A percentile compares a stretch with the other conserved stretches of the same genome.
Evolutionary conservation across 768 basidiomycete species (phyloP).

Genomic region (Hemileccinum rubropunctum): DNA sequence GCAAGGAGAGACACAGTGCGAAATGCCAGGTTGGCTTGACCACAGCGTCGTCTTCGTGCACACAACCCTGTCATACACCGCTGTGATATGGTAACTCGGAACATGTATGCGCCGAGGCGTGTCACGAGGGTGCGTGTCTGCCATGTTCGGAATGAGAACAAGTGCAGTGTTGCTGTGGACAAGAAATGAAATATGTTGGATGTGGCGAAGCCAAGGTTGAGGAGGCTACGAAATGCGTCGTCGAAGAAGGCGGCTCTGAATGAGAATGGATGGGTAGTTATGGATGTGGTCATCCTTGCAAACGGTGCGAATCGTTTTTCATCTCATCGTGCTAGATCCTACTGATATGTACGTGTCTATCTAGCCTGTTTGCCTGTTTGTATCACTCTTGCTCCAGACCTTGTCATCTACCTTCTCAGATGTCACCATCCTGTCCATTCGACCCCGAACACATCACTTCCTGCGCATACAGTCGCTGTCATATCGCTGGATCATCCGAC

Average conservation of each 20-base stretch:
- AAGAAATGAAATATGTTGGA: constrained; percentile 48
- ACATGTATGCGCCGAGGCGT: constrained; percentile 67
- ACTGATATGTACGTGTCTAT: neutral
- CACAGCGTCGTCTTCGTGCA: constrained; percentile 33
- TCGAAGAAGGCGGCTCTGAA: constrained; percentile 33
- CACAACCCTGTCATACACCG: constrained; percentile 35
- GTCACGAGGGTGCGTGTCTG: constrained; percentile 76
- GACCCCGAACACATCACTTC: constrained; percentile 64
- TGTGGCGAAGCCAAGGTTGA: constrained; percentile 66
- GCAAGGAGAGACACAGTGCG: constrained; percentile 40
- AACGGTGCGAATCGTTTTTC: constrained; percentile 43
- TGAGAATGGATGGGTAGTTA: constrained; percentile 64
- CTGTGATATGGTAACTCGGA: constrained; percentile 61
- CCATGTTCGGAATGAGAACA: constrained; percentile 55
- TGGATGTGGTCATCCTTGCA: constrained; percentile 60
- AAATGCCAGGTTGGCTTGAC: constrained; percentile 49
- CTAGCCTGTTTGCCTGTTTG: constrained; percentile 71
- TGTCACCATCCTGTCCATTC: constrained; percentile 62
- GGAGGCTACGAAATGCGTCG: constrained; percentile 34
- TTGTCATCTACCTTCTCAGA: constrained; percentile 73
- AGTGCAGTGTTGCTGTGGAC: constrained; percentile 80
- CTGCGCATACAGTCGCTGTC: constrained; percentile 79
- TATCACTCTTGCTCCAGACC: constrained; percentile 66
- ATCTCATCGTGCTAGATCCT: neutral
- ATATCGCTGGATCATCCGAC: constrained; percentile 36